phyloP scores from a whole-genome alignment of 148 eudicot species.

The Rhododendron kiyosumense region DNA sequence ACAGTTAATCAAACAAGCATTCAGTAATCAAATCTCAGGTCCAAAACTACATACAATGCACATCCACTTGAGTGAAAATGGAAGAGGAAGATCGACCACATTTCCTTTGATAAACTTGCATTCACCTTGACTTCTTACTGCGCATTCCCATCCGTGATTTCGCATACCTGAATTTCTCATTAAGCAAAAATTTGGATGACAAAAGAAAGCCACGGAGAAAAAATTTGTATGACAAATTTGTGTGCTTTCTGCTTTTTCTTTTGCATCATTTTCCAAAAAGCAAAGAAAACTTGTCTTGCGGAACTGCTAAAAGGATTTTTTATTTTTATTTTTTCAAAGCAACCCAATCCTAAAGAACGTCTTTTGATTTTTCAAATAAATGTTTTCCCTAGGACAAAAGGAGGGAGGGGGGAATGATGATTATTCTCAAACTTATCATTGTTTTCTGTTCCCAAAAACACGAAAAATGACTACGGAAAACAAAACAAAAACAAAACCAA shows the following conservation, averaged over 20 bases:
- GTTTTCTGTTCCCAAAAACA: not conserved
- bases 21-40: not conserved
- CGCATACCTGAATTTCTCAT: slow-evolving; percentile 57
- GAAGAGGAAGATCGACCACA: not conserved
- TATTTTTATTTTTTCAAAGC: not conserved
- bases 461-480: not conserved
- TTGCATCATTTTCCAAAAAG: not conserved
- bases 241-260: not conserved
- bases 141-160: slow-evolving; percentile 94
- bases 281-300: not conserved
- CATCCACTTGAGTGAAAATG: not conserved
- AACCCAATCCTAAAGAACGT: not conserved
- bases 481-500: not conserved
- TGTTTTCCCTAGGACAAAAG: not conserved
- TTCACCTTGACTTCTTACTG: slow-evolving; percentile 57
- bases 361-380: not conserved
- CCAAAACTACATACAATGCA: not conserved
- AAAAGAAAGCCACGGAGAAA: not conserved
- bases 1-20: not conserved
- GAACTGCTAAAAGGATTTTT: not conserved
- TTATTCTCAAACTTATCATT: not conserved
- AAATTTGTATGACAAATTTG: not conserved
- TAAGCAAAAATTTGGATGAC: slow-evolving; percentile 28
- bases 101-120: not conserved
- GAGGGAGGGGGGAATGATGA: not conserved